Conservation (phyloP, 163 green algal genomes). For the Picocystis sp. region DNA sequence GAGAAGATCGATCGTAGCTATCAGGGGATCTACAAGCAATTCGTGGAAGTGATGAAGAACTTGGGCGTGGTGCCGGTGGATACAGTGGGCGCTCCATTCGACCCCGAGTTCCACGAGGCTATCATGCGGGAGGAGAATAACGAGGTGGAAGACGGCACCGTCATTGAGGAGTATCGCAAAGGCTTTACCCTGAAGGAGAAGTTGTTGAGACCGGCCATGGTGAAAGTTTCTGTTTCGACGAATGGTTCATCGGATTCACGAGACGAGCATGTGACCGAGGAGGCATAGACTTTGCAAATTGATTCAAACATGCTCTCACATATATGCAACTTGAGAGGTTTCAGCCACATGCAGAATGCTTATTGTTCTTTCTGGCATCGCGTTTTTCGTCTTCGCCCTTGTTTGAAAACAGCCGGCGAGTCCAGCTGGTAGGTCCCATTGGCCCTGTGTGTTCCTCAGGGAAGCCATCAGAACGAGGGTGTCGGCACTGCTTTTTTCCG, state of each 20-base stretch:
- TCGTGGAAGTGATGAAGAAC: slow-evolving; percentile 69
- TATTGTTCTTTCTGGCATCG: too few species aligned
- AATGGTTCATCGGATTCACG: not conserved
- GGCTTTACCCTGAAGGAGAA: slow-evolving; percentile 68
- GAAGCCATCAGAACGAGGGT: too few species aligned
- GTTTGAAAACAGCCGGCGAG: too few species aligned
- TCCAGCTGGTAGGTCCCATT: too few species aligned
- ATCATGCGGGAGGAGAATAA: slow-evolving; percentile 79
- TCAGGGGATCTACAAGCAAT: slow-evolving; percentile 86
- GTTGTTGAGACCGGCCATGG: slow-evolving; percentile 85
- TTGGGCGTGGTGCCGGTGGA: slow-evolving; percentile 62
- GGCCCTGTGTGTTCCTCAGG: too few species aligned
- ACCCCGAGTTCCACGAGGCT: slow-evolving; percentile 78
- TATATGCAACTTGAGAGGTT: too few species aligned
- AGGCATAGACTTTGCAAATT: not conserved
- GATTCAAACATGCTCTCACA: too few species aligned
- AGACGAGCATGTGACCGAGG: not conserved
- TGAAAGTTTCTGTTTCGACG: slow-evolving; percentile 48
- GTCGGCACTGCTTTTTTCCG: too few species aligned
- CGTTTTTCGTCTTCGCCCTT: too few species aligned
- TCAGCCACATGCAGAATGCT: too few species aligned
- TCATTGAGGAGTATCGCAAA: slow-evolving; percentile 87
- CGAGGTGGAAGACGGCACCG: slow-evolving; percentile 63
- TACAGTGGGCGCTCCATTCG: slow-evolving; percentile 52
- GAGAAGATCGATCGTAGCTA: slow-evolving; percentile 79